Conservation (phyloP, 257 asterid genomes). For the Gentiana dahurica region DNA sequence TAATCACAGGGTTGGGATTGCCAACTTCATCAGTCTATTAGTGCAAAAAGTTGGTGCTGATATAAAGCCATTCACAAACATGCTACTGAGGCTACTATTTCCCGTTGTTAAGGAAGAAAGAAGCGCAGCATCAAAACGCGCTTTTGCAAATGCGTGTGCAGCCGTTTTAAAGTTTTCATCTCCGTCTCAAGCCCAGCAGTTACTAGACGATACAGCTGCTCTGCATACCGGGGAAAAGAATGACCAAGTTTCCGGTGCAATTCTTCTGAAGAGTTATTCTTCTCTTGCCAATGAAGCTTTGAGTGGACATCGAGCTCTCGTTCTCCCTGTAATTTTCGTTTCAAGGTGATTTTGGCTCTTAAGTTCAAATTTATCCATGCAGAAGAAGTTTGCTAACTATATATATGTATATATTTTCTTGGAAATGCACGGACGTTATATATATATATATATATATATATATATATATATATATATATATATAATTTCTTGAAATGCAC, state of each 20-base stretch:
- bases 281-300: conserved; percentile 77
- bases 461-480: too few species aligned
- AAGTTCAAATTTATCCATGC: background rate
- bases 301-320: conserved; percentile 64
- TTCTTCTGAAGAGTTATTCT: conserved; percentile 74
- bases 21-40: conserved; percentile 63
- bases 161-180: conserved; percentile 67
- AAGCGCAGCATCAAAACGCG: conserved; percentile 71
- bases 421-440: too few species aligned
- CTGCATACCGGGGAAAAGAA: conserved; percentile 82
- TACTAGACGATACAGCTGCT: conserved; percentile 75
- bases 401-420: too few species aligned
- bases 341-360: conserved; percentile 48
- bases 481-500: too few species aligned
- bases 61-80: conserved; percentile 72
- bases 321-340: conserved; percentile 80
- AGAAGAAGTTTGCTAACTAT: too few species aligned
- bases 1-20: conserved; percentile 82
- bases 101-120: conserved; percentile 86
- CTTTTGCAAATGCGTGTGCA: conserved; percentile 95
- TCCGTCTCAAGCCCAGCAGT: conserved; percentile 78
- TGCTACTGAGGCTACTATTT: conserved; percentile 75
- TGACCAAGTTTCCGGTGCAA: conserved; percentile 85
- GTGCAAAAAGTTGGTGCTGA: conserved; percentile 77
- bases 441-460: too few species aligned